phyloP scores from a whole-genome alignment of 441 rosid genomes.

The Populus tomentosa region DNA sequence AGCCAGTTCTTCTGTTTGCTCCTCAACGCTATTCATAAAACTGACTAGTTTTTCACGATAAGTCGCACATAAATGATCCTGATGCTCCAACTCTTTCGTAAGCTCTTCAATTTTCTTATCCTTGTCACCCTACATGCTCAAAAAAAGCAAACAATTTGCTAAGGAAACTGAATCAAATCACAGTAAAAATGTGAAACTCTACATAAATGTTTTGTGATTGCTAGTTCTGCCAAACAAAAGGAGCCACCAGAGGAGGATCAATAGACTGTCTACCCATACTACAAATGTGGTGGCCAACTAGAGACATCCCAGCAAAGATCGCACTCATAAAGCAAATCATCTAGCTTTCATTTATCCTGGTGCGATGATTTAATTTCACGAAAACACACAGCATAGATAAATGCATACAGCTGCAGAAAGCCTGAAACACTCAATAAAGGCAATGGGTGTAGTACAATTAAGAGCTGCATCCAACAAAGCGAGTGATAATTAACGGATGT shows the following conservation, averaged over 20 bases:
- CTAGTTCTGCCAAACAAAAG: not conserved
- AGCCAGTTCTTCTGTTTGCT: slow-evolving; percentile 58
- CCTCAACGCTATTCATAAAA: slow-evolving; percentile 58
- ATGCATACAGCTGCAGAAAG: not conserved
- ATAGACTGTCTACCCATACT: not conserved
- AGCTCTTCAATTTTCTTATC: slow-evolving; percentile 68
- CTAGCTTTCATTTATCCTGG: too few relatives aligned
- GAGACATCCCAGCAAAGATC: not conserved
- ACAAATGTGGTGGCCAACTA: not conserved
- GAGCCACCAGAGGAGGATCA: not conserved
- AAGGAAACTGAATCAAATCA: not conserved
- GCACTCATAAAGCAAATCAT: not conserved
- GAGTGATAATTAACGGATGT: not conserved
- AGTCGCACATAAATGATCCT: slow-evolving; percentile 48
- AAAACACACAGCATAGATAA: not conserved
- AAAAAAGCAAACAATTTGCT: not conserved
- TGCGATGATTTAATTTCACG: not conserved
- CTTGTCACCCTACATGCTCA: slow-evolving; percentile 53
- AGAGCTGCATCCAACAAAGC: not conserved
- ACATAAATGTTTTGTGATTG: not conserved
- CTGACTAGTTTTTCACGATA: slow-evolving; percentile 51
- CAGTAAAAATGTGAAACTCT: not conserved
- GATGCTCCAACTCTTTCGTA: slow-evolving; percentile 48
- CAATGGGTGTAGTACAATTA: not conserved
- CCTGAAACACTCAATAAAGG: not conserved